Evolutionary conservation across 768 basidiomycete species (phyloP).

Genomic region (Termitomyces sp.): DNA sequence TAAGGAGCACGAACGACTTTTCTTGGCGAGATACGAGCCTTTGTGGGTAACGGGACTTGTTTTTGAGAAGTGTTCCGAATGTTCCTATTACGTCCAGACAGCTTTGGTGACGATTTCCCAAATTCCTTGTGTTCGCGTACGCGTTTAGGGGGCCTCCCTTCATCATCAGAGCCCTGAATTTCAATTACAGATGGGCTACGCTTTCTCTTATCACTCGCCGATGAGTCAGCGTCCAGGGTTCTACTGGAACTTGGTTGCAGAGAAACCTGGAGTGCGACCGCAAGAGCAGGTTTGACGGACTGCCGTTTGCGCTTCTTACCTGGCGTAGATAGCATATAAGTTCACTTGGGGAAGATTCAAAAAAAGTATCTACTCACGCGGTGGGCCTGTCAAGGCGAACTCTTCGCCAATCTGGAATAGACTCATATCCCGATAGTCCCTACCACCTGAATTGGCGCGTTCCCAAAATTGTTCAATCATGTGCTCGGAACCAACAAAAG

Average conservation of each 20-base stretch:
- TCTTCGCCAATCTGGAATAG: constrained; percentile 51
- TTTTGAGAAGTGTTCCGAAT: background rate
- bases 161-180: constrained; percentile 6
- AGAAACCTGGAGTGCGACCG: background rate
- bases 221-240: background rate
- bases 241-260: constrained; percentile 15
- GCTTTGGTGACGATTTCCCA: background rate
- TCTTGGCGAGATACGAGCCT: constrained; percentile 4
- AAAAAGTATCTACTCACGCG: constrained; percentile 32
- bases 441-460: constrained; percentile 37
- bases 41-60: constrained; percentile 13
- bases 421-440: constrained; percentile 43
- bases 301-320: constrained; percentile 16
- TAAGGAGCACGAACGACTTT: constrained; percentile 19
- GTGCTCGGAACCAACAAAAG: constrained; percentile 53
- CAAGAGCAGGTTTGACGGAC: background rate
- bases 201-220: constrained; percentile 4
- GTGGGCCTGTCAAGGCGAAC: constrained; percentile 52
- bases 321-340: constrained; percentile 4
- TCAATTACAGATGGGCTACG: constrained; percentile 5
- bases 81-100: constrained; percentile 4
- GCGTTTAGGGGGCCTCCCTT: constrained; percentile 14
- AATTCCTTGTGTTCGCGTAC: constrained; percentile 7
- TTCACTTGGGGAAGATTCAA: background rate
- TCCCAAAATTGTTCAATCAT: constrained; percentile 49